phyloP scores from a whole-genome alignment of 805 yeast genomes.

The Ogataea chonburiensis region DNA sequence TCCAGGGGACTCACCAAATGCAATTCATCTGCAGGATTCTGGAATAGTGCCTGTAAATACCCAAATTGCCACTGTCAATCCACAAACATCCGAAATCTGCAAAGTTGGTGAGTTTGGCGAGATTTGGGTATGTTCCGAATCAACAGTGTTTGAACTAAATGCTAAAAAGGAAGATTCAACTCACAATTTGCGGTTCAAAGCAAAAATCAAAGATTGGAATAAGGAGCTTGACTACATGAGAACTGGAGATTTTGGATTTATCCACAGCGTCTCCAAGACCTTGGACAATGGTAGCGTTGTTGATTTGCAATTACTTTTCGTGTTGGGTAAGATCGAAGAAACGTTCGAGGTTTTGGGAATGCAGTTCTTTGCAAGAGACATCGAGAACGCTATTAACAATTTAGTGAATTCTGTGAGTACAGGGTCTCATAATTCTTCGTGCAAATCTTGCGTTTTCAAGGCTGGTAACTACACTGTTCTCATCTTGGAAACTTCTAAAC shows the following conservation, averaged over 20 bases:
- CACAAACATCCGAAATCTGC: constrained; percentile 80
- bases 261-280: constrained; percentile 63
- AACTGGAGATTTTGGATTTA: constrained; percentile 93
- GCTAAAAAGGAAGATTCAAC: constrained; percentile 37
- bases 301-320: constrained; percentile 75
- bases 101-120: constrained; percentile 93
- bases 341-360: constrained; percentile 91
- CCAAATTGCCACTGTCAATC: constrained; percentile 91
- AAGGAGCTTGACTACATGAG: constrained; percentile 66
- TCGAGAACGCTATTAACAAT: constrained; percentile 65
- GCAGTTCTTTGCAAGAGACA: constrained; percentile 85
- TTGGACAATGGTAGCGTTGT: constrained; percentile 23
- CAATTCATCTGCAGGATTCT: constrained; percentile 82
- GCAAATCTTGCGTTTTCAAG: constrained; percentile 58
- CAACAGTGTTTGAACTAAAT: constrained; percentile 58
- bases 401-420: constrained; percentile 1
- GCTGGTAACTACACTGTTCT: constrained; percentile 78
- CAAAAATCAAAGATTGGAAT: constrained; percentile 63
- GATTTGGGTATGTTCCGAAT: constrained; percentile 93
- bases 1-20: constrained; percentile 65
- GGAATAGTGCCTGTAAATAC: constrained; percentile 97
- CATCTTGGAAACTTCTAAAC: constrained; percentile 57
- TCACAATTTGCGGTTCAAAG: constrained; percentile 54
- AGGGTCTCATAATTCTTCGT: neutral
- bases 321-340: constrained; percentile 78